Evolutionary conservation across 345 rosid genomes (phyloP), one percentile per base, ranked within the genome.

Genomic region (Abelmoschus esculentus): DNA sequence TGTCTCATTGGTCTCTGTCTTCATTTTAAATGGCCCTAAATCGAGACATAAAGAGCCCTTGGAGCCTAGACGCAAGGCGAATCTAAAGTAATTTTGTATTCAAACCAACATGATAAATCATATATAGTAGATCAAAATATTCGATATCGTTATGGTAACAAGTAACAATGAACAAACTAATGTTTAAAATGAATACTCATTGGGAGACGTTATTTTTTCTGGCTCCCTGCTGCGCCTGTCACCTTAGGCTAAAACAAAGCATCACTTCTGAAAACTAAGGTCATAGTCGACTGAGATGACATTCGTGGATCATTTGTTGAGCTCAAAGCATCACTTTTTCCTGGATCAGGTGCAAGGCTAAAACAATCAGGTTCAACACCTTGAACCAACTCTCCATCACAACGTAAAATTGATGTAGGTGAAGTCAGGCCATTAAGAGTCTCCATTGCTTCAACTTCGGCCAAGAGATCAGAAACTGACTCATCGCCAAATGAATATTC

Each of bases 401-500:
- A 75, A 63, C 76, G 85, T 72, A 89, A 70, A 67, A 75, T 84
- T 7, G 91, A 89, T 74, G 97, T 88, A 22, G 96, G 90, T 26
- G 98, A 90, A 69, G 90, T 83, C 70, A 91, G 80, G 55, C 89
- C 87, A 75, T 81, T 76, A 47, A 86, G 86, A 62, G 93, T 86
- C 76, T 91, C 98, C 98, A 91, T 91, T 11, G 99, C 99, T 85
- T 95, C 99, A 71, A 91, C 96, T 80, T 91, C 98, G n/a, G 99
- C 99, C 83, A 95, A 78, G 58, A 95, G 88, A 80, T 95, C 99
- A 60, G 99, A 95, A 80, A 95, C 98, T 15, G 99, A 95, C 76
- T 95, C 99, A 80, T 91, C 98, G 52, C 72, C 87, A 54, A 84
- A 75, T 62, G 90, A 63, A 70, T 81, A 88, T 53, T 88, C 97